Percentiles rank a stretch among this genome's conserved stretches.
Conservation (phyloP, 169 alveolate species). For the Miamiensis avidus region DNA sequence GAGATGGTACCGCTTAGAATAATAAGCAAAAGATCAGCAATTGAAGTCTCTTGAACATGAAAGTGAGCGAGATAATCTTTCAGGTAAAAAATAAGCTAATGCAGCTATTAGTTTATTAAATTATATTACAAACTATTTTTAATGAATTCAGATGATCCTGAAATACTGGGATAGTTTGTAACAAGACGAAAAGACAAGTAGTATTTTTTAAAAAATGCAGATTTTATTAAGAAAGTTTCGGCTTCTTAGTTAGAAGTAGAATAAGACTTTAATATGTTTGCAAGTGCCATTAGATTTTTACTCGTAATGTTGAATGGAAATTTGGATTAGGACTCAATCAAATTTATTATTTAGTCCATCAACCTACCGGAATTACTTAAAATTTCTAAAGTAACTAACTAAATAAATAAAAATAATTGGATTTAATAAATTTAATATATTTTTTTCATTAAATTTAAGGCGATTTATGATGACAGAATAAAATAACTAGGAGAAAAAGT, state of each 20-base stretch:
- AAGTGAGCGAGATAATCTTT: neutral
- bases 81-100: too few species aligned
- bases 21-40: neutral
- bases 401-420: neutral
- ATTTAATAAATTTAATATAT: neutral
- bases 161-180: neutral
- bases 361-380: neutral
- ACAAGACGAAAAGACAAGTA: neutral
- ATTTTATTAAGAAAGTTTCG: too few species aligned
- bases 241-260: too few species aligned
- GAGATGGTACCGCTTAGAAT: neutral
- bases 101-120: neutral
- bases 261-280: neutral
- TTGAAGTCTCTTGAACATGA: neutral
- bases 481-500: constrained; percentile 1
- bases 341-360: neutral
- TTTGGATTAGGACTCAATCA: neutral
- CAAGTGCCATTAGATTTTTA: neutral
- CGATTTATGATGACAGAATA: constrained; percentile 5
- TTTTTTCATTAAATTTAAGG: neutral
- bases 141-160: neutral
- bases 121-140: too few species aligned
- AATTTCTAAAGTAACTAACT: neutral
- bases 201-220: too few species aligned
- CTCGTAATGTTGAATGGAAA: neutral